phyloP scores from a whole-genome alignment of 2,329 filamentous ascomycete genomes.

The Fusarium algeriense region DNA sequence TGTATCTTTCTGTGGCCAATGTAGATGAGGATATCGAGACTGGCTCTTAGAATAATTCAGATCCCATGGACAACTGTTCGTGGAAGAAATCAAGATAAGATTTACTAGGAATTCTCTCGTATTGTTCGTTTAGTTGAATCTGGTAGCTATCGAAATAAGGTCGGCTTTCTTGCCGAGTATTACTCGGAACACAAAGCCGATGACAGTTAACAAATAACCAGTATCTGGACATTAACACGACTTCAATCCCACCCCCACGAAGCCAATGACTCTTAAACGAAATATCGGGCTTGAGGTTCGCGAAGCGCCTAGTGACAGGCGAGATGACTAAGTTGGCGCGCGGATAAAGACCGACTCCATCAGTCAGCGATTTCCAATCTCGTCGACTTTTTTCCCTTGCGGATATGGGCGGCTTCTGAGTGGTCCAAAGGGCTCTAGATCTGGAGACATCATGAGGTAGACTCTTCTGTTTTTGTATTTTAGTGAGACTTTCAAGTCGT shows the following conservation, averaged over 20 bases:
- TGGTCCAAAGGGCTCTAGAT: conserved; percentile 18
- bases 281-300: background rate
- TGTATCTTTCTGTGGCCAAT: background rate
- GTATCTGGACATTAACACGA: background rate
- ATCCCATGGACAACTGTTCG: background rate
- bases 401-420: conserved; percentile 31
- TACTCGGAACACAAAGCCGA: background rate
- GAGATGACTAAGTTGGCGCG: conserved; percentile 45
- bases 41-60: no score
- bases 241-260: background rate
- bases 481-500: conserved; percentile 10
- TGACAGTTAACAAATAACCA: background rate
- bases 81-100: background rate
- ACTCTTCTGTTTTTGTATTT: conserved; percentile 12
- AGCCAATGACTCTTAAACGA: background rate
- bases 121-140: background rate
- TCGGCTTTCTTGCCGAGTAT: conserved; percentile 13
- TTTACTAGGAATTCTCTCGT: background rate
- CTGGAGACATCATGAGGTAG: conserved; percentile 32
- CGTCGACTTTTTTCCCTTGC: conserved; percentile 5
- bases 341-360: conserved; percentile 30
- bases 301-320: background rate
- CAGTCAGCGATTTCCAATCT: conserved; percentile 43
- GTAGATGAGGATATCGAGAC: background rate
- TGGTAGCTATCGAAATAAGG: background rate